Conservation (phyloP, 768 basidiomycete species). For the Pulveroboletus ravenelii region DNA sequence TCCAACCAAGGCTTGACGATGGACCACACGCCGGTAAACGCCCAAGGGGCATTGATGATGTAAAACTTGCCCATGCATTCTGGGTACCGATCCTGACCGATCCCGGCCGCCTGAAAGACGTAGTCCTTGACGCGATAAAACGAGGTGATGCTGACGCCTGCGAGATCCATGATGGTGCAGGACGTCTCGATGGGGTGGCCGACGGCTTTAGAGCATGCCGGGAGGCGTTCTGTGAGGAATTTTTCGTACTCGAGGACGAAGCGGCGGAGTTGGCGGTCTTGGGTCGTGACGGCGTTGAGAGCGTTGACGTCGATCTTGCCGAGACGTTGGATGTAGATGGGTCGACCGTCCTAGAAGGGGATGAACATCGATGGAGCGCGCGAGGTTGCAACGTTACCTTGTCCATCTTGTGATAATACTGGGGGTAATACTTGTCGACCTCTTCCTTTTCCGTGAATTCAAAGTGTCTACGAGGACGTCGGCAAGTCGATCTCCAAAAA, state of each 20-base stretch:
- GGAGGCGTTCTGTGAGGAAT: slow-evolving; percentile 74
- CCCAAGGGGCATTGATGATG: slow-evolving; percentile 96
- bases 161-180: slow-evolving; percentile 95
- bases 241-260: slow-evolving; percentile 94
- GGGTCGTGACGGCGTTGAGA: slow-evolving; percentile 77
- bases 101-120: slow-evolving; percentile 64
- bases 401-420: slow-evolving; percentile 95
- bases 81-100: slow-evolving; percentile 91
- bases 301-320: slow-evolving; percentile 84
- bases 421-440: slow-evolving; percentile 92
- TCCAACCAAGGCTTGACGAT: slow-evolving; percentile 93
- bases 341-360: slow-evolving; percentile 77
- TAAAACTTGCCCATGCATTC: slow-evolving; percentile 98
- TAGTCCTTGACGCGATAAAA: slow-evolving; percentile 95
- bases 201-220: slow-evolving; percentile 62
- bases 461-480: slow-evolving; percentile 49
- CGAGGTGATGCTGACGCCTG: slow-evolving; percentile 60
- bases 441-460: slow-evolving; percentile 77
- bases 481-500: no score
- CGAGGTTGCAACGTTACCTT: slow-evolving; percentile 44
- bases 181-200: slow-evolving; percentile 94
- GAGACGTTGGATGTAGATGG: slow-evolving; percentile 91
- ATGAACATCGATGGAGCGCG: no score
- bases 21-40: slow-evolving; percentile 84
- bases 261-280: slow-evolving; percentile 82